Percentiles rank a stretch among this genome's conserved stretches.
phyloP scores from a whole-genome alignment of 768 basidiomycete genomes.

The Suillus placidus region DNA sequence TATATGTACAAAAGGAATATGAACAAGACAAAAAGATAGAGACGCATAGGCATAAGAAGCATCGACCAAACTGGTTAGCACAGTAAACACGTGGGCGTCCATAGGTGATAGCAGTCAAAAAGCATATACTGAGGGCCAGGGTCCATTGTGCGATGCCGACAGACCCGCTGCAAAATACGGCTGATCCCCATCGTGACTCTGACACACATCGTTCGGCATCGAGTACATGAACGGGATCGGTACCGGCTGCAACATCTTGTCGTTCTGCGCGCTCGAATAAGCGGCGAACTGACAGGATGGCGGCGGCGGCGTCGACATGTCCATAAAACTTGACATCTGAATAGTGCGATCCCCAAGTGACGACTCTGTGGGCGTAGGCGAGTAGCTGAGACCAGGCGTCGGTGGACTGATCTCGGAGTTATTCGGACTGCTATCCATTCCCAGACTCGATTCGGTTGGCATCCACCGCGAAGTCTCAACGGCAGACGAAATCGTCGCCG shows the following conservation, averaged over 20 bases:
- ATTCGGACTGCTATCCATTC: constrained; percentile 28
- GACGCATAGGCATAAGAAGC: constrained; percentile 7
- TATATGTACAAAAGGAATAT: constrained; percentile 9
- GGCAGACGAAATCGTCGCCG: constrained; percentile 3
- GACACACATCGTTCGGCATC: constrained; percentile 18
- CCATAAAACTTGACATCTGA: constrained; percentile 56
- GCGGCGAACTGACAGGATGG: constrained; percentile 36
- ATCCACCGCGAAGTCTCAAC: constrained; percentile 8
- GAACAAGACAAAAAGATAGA: not conserved
- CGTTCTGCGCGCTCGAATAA: constrained; percentile 39
- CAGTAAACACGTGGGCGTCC: not conserved
- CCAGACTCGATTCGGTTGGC: not conserved
- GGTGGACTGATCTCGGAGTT: constrained; percentile 42
- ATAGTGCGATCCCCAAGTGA: constrained; percentile 57
- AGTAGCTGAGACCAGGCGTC: constrained; percentile 61
- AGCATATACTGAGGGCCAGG: constrained; percentile 11
- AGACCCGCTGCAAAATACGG: not conserved
- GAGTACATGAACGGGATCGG: constrained; percentile 23
- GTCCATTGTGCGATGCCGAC: constrained; percentile 2
- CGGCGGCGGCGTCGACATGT: constrained; percentile 41
- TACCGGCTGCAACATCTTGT: constrained; percentile 29
- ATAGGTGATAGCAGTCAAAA: constrained; percentile 1
- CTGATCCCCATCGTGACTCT: not conserved
- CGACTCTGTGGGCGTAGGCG: constrained; percentile 63
- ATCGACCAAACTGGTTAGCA: constrained; percentile 1